A percentile compares a stretch with the other conserved stretches of the same genome.
Conservation (phyloP, 2,329 filamentous ascomycete genomes). For the Talaromyces sp. region DNA sequence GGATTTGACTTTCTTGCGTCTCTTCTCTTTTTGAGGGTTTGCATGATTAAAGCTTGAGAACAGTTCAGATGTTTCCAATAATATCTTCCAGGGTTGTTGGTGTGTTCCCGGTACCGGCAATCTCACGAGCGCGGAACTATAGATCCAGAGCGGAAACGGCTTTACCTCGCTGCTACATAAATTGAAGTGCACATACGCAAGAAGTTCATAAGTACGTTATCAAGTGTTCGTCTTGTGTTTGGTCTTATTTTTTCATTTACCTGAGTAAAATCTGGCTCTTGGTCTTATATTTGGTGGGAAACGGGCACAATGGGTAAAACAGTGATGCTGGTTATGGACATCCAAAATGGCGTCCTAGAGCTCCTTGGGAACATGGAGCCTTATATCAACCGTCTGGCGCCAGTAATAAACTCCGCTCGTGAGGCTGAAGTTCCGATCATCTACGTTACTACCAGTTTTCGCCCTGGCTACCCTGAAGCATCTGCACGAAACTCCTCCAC, state of each 20-base stretch:
- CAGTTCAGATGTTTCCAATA: background rate
- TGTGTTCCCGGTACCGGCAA: background rate
- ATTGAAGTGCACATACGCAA: background rate
- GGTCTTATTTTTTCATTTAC: background rate
- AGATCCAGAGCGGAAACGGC: background rate
- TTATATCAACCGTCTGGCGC: conserved; percentile 21
- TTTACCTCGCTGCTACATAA: background rate
- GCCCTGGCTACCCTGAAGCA: conserved; percentile 25
- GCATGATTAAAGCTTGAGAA: background rate
- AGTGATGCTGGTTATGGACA: conserved; percentile 31
- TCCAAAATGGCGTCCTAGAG: conserved; percentile 26
- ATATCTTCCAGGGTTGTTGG: background rate
- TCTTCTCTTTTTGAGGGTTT: background rate
- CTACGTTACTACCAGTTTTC: conserved; percentile 29
- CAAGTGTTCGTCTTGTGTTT: background rate
- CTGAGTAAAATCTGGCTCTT: background rate
- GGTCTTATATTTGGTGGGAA: background rate
- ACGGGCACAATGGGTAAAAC: conserved; percentile 14
- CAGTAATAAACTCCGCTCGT: conserved; percentile 20
- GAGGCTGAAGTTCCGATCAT: conserved; percentile 22
- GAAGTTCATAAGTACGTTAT: background rate
- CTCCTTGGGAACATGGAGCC: conserved; percentile 13
- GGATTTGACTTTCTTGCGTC: background rate
- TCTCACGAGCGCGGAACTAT: background rate
- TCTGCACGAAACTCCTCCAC: conserved; percentile 20